These are phyloP conservation scores for Chaetoceros tenuissimus DNA, from an alignment of 108 stramenopile species.

Conservation along the genomic window DNA sequence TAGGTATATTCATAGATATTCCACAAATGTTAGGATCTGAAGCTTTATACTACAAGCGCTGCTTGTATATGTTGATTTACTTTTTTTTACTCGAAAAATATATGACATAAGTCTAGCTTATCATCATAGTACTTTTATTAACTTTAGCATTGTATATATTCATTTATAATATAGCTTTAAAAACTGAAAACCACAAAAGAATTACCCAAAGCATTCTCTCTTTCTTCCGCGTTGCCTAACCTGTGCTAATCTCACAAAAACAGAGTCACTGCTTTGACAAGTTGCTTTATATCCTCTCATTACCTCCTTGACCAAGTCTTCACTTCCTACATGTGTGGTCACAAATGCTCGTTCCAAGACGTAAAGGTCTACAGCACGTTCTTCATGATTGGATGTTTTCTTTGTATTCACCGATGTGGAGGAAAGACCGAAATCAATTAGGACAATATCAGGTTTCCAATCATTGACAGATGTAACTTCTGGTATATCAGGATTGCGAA, in stretches of 20 bases:
- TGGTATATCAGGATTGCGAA: conserved; percentile 16
- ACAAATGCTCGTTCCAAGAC: conserved; percentile 91
- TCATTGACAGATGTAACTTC: not conserved
- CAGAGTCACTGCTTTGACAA: conserved; percentile 5
- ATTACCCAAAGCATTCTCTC: conserved; percentile 90
- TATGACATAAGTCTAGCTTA: too few species aligned
- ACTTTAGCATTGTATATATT: too few species aligned
- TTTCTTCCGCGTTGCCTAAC: conserved; percentile 86
- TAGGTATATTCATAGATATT: conserved; percentile 2
- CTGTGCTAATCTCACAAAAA: conserved; percentile 63
- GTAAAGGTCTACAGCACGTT: conserved; percentile 96
- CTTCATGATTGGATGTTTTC: conserved; percentile 71
- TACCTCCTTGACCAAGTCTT: conserved; percentile 57
- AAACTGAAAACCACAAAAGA: too few species aligned
- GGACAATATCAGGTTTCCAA: conserved; percentile 20
- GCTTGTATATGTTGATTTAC: too few species aligned
- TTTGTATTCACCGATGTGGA: conserved; percentile 17
- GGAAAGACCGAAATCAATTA: conserved; percentile 95
- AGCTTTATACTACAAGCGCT: too few species aligned
- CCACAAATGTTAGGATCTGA: too few species aligned
- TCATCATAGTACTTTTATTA: too few species aligned
- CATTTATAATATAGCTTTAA: too few species aligned
- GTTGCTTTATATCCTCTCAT: conserved; percentile 37
- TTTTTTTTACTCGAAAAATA: too few species aligned
- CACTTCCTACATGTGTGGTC: conserved; percentile 74